Evolutionary conservation across 208 protist genomes (phyloP).

Genomic region (Trypanosoma grayi): DNA sequence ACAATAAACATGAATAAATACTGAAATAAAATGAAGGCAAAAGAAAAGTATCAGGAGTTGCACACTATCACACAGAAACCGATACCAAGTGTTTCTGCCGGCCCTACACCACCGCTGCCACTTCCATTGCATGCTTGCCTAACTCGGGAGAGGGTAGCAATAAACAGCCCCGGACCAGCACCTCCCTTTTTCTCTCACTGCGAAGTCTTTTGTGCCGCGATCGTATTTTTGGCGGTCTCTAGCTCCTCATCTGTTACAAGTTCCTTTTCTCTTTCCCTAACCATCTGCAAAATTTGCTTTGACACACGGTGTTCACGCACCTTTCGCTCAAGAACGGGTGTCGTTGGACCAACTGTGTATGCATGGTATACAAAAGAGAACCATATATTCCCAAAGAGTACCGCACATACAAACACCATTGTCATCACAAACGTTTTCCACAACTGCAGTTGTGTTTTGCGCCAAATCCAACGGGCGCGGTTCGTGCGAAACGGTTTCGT

Average conservation of each 20-base stretch:
- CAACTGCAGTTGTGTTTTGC: constrained; percentile 80
- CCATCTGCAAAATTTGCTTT: constrained; percentile 91
- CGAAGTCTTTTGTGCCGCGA: constrained; percentile 57
- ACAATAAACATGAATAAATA: too few relatives aligned
- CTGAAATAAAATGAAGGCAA: not conserved
- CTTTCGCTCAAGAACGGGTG: constrained; percentile 86
- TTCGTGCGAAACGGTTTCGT: constrained; percentile 87
- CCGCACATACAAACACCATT: constrained; percentile 76
- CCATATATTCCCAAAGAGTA: constrained; percentile 86
- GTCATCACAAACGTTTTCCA: constrained; percentile 88
- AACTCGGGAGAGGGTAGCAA: too few relatives aligned
- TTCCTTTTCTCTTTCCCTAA: constrained; percentile 81
- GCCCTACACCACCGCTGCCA: not conserved
- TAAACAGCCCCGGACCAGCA: not conserved
- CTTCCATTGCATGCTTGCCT: too few relatives aligned
- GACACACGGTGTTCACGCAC: constrained; percentile 88
- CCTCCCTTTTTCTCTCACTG: not conserved
- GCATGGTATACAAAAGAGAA: constrained; percentile 87
- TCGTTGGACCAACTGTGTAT: constrained; percentile 84
- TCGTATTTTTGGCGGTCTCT: constrained; percentile 45
- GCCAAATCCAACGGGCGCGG: constrained; percentile 77
- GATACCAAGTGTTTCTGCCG: too few relatives aligned
- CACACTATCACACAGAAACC: too few relatives aligned
- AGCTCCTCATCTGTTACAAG: constrained; percentile 68
- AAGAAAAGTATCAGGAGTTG: too few relatives aligned